These are phyloP conservation scores for Jimgerdemannia flammicorona DNA, from an alignment of 192 early-diverging fungal species.

Conservation along the genomic window DNA sequence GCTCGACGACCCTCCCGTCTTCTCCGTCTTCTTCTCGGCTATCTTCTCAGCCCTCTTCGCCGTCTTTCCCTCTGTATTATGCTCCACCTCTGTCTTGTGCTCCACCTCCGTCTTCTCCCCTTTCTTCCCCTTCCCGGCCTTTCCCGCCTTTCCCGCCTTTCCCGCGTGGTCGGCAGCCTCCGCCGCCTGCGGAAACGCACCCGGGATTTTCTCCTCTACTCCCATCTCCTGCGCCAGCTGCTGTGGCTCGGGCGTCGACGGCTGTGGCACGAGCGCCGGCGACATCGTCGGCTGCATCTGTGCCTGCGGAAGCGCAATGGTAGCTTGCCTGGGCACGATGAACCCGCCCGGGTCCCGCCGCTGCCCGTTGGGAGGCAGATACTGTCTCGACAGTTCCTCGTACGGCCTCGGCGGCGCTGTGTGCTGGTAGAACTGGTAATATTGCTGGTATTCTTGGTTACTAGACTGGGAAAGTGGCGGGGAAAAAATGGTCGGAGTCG, in stretches of 20 bases:
- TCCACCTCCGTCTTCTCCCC: not conserved
- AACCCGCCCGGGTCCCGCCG: not conserved
- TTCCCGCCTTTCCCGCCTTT: not conserved
- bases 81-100: not conserved
- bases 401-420: not conserved
- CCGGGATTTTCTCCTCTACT: not conserved
- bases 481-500: not conserved
- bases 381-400: not conserved
- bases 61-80: not conserved
- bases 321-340: not conserved
- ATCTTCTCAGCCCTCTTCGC: not conserved
- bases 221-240: too few species aligned
- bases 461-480: not conserved
- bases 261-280: too few species aligned
- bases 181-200: not conserved
- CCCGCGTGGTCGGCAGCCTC: not conserved
- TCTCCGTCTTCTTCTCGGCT: not conserved
- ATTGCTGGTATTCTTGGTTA: not conserved
- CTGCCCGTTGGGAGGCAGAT: not conserved
- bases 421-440: not conserved
- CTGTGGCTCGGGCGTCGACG: too few species aligned
- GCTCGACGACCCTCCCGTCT: not conserved
- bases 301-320: not conserved
- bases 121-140: not conserved
- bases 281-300: not conserved